Conservation (phyloP, 176 grass and related monocot species). For the Ampelocalamus luodianensis region DNA sequence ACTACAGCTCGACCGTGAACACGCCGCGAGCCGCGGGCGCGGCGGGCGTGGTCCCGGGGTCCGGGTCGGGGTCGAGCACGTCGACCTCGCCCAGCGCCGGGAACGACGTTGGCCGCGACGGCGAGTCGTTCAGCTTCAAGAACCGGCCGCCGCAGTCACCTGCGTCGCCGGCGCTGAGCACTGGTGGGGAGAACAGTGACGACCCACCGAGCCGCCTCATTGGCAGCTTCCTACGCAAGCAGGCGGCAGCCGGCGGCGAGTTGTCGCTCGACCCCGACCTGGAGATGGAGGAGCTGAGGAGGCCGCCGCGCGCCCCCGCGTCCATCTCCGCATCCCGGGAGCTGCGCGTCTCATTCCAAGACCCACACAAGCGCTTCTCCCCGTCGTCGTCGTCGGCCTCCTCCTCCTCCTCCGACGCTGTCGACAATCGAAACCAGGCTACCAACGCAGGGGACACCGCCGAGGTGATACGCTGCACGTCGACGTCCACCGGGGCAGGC, state of each 20-base stretch:
- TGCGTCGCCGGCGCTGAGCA: conserved; percentile 21
- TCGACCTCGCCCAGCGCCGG: conserved; percentile 25
- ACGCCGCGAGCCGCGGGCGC: conserved; percentile 15
- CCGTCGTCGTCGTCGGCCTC: conserved; percentile 48
- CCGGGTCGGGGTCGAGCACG: conserved; percentile 23
- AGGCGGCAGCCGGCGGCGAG: conserved; percentile 59
- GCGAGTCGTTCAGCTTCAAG: conserved; percentile 66
- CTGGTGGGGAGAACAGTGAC: conserved; percentile 46
- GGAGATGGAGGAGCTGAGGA: conserved; percentile 67
- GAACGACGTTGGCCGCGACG: conserved; percentile 31
- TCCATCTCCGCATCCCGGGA: conserved; percentile 51
- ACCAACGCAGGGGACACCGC: neutral
- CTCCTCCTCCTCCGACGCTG: conserved; percentile 48
- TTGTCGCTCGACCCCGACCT: conserved; percentile 71
- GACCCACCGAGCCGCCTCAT: conserved; percentile 82
- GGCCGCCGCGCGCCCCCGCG: conserved; percentile 36
- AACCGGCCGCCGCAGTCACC: conserved; percentile 39
- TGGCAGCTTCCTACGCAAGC: conserved; percentile 71
- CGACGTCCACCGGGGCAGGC: conserved; percentile 45
- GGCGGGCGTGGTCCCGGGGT: neutral
- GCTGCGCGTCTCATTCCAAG: conserved; percentile 72
- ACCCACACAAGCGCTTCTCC: conserved; percentile 31
- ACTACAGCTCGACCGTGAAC: conserved; percentile 17
- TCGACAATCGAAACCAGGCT: conserved; percentile 30
- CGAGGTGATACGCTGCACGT: conserved; percentile 80